phyloP scores from a whole-genome alignment of 139 green algal genomes.

The Coelastrella sp. region DNA sequence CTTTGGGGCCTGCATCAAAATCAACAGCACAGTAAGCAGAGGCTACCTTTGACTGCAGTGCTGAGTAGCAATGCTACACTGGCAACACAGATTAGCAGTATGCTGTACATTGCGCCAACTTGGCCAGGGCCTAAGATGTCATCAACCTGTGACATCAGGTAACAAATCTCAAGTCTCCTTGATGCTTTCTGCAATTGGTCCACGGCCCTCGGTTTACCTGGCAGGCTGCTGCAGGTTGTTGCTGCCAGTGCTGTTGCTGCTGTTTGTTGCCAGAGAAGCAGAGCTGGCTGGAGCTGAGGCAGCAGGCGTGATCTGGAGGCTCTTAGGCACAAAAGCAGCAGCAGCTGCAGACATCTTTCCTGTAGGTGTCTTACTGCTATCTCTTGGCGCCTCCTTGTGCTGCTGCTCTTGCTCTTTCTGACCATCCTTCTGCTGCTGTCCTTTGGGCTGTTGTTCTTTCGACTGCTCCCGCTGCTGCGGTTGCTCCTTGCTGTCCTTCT shows the following conservation, averaged over 20 bases:
- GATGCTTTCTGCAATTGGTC: too few species aligned
- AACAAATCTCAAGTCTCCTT: too few species aligned
- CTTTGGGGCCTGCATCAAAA: not conserved
- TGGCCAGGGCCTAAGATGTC: too few species aligned
- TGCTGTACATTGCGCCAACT: too few species aligned
- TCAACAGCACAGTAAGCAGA: not conserved
- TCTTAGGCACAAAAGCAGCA: slow-evolving; percentile 40
- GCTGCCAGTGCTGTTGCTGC: slow-evolving; percentile 17
- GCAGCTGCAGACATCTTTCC: slow-evolving; percentile 40
- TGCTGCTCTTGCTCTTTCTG: not conserved
- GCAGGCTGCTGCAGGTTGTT: not conserved
- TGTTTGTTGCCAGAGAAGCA: not conserved
- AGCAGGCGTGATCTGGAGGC: not conserved
- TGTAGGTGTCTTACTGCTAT: not conserved
- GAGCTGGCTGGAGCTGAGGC: not conserved
- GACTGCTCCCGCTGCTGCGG: not conserved
- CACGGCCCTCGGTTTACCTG: slow-evolving; percentile 3
- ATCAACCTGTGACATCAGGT: too few species aligned
- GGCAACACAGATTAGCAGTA: too few species aligned
- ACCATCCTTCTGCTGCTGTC: slow-evolving; percentile 14
- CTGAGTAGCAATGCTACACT: too few species aligned
- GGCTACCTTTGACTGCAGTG: too few species aligned
- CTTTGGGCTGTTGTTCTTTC: not conserved
- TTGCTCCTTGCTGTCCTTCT: slow-evolving; percentile 5
- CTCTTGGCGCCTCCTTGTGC: not conserved